Evolutionary conservation across 2,329 filamentous ascomycete genomes (phyloP).

Genomic region (Diaporthe ampelina): DNA sequence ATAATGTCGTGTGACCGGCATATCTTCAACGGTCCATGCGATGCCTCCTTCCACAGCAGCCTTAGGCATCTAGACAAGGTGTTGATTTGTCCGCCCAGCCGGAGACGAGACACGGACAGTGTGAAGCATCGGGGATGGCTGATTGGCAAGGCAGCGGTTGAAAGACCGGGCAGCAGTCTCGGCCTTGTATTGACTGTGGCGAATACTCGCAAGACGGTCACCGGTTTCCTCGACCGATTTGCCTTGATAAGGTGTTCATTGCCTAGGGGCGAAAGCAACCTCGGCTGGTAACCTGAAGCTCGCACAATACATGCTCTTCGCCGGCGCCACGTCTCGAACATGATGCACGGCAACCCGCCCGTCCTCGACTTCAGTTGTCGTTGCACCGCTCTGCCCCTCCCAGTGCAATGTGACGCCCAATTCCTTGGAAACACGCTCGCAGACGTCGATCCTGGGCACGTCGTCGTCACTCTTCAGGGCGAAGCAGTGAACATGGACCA

Average conservation of each 20-base stretch:
- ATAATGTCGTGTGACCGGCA: slow-evolving; percentile 33
- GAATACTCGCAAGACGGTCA: not conserved
- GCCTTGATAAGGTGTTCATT: slow-evolving; percentile 42
- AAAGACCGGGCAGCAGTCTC: not conserved
- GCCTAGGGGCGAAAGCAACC: slow-evolving; percentile 78
- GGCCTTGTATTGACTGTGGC: not conserved
- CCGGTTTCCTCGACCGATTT: slow-evolving; percentile 7
- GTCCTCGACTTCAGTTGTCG: slow-evolving; percentile 53
- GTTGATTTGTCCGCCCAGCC: slow-evolving; percentile 8
- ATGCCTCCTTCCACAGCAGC: slow-evolving; percentile 12
- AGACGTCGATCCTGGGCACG: slow-evolving; percentile 73
- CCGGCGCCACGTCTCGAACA: slow-evolving; percentile 90
- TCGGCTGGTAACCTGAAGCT: slow-evolving; percentile 87
- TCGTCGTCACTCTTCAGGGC: slow-evolving; percentile 85
- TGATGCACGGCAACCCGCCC: slow-evolving; percentile 71
- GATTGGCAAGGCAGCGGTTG: not conserved
- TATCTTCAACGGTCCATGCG: slow-evolving; percentile 28
- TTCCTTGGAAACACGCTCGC: slow-evolving; percentile 73
- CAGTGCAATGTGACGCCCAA: slow-evolving; percentile 69
- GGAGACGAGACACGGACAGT: not conserved
- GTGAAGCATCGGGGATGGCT: not conserved
- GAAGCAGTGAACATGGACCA: slow-evolving; percentile 97
- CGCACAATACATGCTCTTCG: slow-evolving; percentile 97
- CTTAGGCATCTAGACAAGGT: slow-evolving; percentile 27
- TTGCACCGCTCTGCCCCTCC: slow-evolving; percentile 29